A percentile compares a stretch with the other conserved stretches of the same genome.
phyloP scores from a whole-genome alignment of 306 rosid species.

The Glycyrrhiza uralensis region DNA sequence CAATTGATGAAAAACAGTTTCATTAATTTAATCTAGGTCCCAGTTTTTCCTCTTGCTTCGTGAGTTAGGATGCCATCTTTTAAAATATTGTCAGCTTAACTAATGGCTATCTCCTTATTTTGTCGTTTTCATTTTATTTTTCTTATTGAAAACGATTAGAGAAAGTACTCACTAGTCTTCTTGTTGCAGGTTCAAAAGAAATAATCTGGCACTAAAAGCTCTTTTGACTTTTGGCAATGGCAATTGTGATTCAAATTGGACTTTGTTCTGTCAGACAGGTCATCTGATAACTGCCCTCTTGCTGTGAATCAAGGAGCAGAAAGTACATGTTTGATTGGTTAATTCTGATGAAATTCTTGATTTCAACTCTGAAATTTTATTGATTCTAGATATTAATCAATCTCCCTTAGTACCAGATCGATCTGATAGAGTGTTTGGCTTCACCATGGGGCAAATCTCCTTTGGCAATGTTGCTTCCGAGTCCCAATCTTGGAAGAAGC shows the following conservation, averaged over 20 bases:
- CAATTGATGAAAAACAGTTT: background rate
- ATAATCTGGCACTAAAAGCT: slow-evolving; percentile 32
- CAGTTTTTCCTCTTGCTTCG: background rate
- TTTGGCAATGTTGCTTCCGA: slow-evolving; percentile 58
- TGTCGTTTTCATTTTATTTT: slow-evolving; percentile 3
- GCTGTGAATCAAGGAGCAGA: slow-evolving; percentile 37
- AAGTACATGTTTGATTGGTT: slow-evolving; percentile 29
- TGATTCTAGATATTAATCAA: slow-evolving; percentile 29
- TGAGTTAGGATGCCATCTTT: slow-evolving; percentile 10
- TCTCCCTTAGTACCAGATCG: slow-evolving; percentile 27
- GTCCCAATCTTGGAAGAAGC: slow-evolving; percentile 34
- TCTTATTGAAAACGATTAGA: background rate
- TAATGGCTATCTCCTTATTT: slow-evolving; percentile 15
- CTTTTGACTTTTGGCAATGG: slow-evolving; percentile 31
- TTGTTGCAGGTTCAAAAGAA: slow-evolving; percentile 55
- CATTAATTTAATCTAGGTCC: background rate
- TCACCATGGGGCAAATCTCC: slow-evolving; percentile 74
- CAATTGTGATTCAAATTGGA: slow-evolving; percentile 6
- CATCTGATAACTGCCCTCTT: slow-evolving; percentile 15
- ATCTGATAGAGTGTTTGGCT: slow-evolving; percentile 24
- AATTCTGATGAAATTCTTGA: slow-evolving; percentile 29
- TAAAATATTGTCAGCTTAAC: background rate
- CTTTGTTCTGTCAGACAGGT: slow-evolving; percentile 17
- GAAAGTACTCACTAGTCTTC: slow-evolving; percentile 20
- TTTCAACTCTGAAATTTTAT: slow-evolving; percentile 23